phyloP scores from a whole-genome alignment of 306 rosid species.

The Vigna radiata region DNA sequence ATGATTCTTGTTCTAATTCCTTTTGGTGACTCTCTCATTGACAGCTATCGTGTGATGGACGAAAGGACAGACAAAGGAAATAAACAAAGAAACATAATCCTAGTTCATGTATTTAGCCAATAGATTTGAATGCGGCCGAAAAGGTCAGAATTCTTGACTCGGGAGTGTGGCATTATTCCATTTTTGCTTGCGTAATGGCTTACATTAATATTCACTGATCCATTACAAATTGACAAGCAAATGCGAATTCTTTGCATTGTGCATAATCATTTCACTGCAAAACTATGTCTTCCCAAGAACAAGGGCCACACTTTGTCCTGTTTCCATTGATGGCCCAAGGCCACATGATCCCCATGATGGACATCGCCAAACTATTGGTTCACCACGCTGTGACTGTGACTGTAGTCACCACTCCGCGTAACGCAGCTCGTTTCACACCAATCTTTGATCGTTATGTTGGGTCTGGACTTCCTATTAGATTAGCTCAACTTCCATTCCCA shows the following conservation, averaged over 20 bases:
- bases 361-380: not conserved
- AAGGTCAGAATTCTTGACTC: not conserved
- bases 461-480: slow-evolving; percentile 43
- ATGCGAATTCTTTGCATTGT: not conserved
- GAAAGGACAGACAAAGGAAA: too few relatives aligned
- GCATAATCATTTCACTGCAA: not conserved
- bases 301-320: slow-evolving; percentile 10
- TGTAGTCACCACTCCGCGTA: not conserved
- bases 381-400: not conserved
- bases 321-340: slow-evolving; percentile 26
- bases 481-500: slow-evolving; percentile 62
- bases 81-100: not conserved
- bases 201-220: not conserved
- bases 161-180: not conserved
- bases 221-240: not conserved
- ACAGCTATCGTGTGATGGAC: too few relatives aligned
- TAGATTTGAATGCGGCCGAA: not conserved
- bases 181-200: not conserved
- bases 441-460: slow-evolving; percentile 44
- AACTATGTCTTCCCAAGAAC: slow-evolving; percentile 50
- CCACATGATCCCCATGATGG: slow-evolving; percentile 24
- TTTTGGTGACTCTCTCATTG: too few relatives aligned
- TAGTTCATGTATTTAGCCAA: too few relatives aligned
- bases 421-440: slow-evolving; percentile 21
- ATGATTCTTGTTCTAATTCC: too few relatives aligned